Evolutionary conservation across 1,284 basidiomycete species (phyloP).

Genomic region (Gymnopus androsaceus): DNA sequence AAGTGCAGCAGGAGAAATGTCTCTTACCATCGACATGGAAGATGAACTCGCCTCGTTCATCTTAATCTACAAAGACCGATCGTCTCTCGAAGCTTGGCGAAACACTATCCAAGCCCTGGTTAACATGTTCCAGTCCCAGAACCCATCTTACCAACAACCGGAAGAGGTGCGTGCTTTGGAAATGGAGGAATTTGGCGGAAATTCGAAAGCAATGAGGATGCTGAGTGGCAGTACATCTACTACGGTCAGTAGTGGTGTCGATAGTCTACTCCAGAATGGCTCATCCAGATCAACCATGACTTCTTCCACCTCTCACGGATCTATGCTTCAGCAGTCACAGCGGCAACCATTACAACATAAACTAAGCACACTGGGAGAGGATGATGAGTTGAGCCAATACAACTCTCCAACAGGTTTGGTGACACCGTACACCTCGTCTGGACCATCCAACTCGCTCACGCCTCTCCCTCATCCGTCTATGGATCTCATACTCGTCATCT

Average conservation of each 20-base stretch:
- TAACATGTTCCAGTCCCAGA: slow-evolving; percentile 59
- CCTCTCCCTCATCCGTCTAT: slow-evolving; percentile 85
- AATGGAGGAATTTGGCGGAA: slow-evolving; percentile 77
- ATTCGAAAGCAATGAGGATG: slow-evolving; percentile 73
- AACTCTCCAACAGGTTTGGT: slow-evolving; percentile 59
- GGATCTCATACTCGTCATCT: slow-evolving; percentile 91
- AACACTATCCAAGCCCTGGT: slow-evolving; percentile 77
- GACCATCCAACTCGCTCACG: slow-evolving; percentile 74
- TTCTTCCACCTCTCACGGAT: slow-evolving; percentile 71
- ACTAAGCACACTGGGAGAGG: slow-evolving; percentile 68
- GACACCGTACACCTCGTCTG: slow-evolving; percentile 74
- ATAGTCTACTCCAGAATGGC: slow-evolving; percentile 63
- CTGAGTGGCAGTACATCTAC: slow-evolving; percentile 74
- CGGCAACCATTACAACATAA: slow-evolving; percentile 46
- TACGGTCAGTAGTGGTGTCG: slow-evolving; percentile 60
- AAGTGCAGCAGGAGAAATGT: slow-evolving; percentile 77
- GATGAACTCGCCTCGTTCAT: slow-evolving; percentile 95
- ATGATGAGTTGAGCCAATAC: slow-evolving; percentile 62
- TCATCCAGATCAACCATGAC: slow-evolving; percentile 68
- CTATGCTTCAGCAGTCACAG: slow-evolving; percentile 32
- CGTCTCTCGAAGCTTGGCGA: slow-evolving; percentile 88
- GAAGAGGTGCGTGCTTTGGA: slow-evolving; percentile 46
- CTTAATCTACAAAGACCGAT: slow-evolving; percentile 89
- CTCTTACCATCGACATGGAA: slow-evolving; percentile 93
- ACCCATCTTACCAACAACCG: slow-evolving; percentile 32